A percentile compares a stretch with the other conserved stretches of the same genome.
phyloP scores from a whole-genome alignment of 495 filamentous ascomycete genomes.

The Trichoderma orchidacearum region DNA sequence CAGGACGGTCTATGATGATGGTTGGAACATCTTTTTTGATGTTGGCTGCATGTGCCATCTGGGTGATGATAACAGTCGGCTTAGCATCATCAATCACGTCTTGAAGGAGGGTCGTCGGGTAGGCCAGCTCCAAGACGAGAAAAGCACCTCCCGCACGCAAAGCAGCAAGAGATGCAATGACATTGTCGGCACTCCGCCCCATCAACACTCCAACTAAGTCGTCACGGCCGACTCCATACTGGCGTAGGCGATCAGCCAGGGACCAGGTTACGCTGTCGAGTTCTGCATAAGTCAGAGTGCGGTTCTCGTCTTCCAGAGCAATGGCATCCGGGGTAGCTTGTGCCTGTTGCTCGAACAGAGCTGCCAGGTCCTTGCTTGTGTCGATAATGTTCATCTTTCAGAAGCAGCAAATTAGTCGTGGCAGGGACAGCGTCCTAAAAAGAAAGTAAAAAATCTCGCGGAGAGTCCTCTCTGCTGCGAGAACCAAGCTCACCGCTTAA shows the following conservation, averaged over 20 bases:
- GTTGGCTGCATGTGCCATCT: constrained; percentile 36
- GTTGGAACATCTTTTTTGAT: constrained; percentile 40
- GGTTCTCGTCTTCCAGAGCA: constrained; percentile 45
- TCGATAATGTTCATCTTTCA: constrained; percentile 41
- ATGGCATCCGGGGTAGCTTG: constrained; percentile 41
- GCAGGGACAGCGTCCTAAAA: not conserved
- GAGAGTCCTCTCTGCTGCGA: no score
- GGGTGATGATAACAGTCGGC: constrained; percentile 48
- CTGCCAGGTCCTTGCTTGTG: constrained; percentile 45
- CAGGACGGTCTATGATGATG: constrained; percentile 39
- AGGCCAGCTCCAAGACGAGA: constrained; percentile 54
- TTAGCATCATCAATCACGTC: constrained; percentile 55
- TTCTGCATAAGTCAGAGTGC: constrained; percentile 45
- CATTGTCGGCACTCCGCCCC: constrained; percentile 53
- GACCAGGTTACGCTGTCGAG: constrained; percentile 42
- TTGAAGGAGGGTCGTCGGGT: constrained; percentile 47
- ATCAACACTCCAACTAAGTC: constrained; percentile 50
- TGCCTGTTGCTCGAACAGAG: constrained; percentile 45
- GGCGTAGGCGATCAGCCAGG: constrained; percentile 39
- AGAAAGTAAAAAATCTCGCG: not conserved
- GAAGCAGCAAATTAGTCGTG: constrained; percentile 1
- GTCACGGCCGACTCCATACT: constrained; percentile 43
- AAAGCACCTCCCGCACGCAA: constrained; percentile 58
- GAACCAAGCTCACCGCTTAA: no score
- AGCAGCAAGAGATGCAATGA: constrained; percentile 54